Evolutionary conservation across 148 eudicot species (phyloP), one percentile per base, ranked within the genome.

Genomic region (Nepenthes gracilis): DNA sequence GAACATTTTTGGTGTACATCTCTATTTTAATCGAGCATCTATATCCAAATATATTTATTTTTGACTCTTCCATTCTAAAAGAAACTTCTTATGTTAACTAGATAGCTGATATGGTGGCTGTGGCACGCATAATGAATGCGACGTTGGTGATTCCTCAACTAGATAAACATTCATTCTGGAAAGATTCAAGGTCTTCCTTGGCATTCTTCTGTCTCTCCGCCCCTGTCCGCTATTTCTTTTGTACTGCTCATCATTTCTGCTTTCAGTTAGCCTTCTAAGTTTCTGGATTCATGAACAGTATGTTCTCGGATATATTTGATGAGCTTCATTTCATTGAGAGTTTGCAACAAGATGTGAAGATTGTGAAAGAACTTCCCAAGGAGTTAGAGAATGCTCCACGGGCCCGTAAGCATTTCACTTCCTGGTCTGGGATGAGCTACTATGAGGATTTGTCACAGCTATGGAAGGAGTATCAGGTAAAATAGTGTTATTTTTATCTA

Each of bases 71-170:
- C 8, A 40, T 50, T 35, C 12, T 23, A 23, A 23, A 36, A 43
- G 37, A 57, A 60, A 55, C 47, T 58, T 37, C 48, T 61, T 54
- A 59, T 75, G 35, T 60, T 62, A 52, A 13, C 63, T 69, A 90
- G 97, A 90, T 90, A 62, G 82, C 97, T 67, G 97, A 90, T 75
- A 87, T 90, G 97, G 97, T 90, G 67, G 95, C 91, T 64, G 88
- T 90, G 73, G 88, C 97, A 61, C 88, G 75, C 50, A 81, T 90
- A 34, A 75, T 90, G 91, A 87, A 87, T 77, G 91, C 95, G 57
- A 87, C 95, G 47, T 70, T 90, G 64, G 91, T 90, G 64, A 87
- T 90, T 69, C 97, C 97, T 62, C 84, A 79, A 61, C 77, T 90
- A 61, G 97, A 90, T 69, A 90, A 79, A 64, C 83, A 86, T 64